Evolutionary conservation across 805 yeast genomes (phyloP), one percentile per base, ranked within the genome.

Genomic region (Cyberlindnera subsufficiens): DNA sequence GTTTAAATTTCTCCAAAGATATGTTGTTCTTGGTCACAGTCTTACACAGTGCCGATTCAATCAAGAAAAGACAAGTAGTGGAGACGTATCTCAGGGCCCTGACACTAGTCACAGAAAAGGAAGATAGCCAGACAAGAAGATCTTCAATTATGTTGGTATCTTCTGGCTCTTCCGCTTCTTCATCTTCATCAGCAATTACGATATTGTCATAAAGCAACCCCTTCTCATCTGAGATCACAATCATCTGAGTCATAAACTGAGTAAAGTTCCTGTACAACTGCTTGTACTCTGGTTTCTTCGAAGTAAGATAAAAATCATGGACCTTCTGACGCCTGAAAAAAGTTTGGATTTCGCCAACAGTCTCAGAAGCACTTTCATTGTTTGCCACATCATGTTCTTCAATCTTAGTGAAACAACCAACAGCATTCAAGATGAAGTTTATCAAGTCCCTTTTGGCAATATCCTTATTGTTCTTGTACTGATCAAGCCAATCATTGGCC

Each of bases 361-460:
- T 86, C 30, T 81, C 84, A 14, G 74, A 67, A 0, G 93, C 85
- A 7, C 86, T 76, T 34, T 84, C 89, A 41, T 75, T 67, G 53
- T 80, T 81, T 19, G 67, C 69, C 39, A 87, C 80, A 58, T 89
- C 96, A 59, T 90, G 95, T 22, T 78, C 76, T 45, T 80, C 81
- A 9, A 86, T 75, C 20, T 74, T 75, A 2, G 78, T 69, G 17
- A 77, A 69, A 39, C 89, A 82, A 0, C 96, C 96, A 57, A 86
- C 78, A 38, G 80, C 68, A 45, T 89, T 69, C 33, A 90, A 64
- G 1, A 86, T 52, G 39, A 88, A 68, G 59, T 90, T 89, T 35
- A 89, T 64, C 39, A 89, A 62, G 31, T 76, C 77, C 35, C 78
- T 74, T 40, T 86, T 61, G 2, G 89, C 80, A 13, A 57, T 58